These are phyloP conservation scores for Paraphaeosphaeria minitans DNA, from an alignment of 2,329 filamentous ascomycete genomes.

Conservation along the genomic window DNA sequence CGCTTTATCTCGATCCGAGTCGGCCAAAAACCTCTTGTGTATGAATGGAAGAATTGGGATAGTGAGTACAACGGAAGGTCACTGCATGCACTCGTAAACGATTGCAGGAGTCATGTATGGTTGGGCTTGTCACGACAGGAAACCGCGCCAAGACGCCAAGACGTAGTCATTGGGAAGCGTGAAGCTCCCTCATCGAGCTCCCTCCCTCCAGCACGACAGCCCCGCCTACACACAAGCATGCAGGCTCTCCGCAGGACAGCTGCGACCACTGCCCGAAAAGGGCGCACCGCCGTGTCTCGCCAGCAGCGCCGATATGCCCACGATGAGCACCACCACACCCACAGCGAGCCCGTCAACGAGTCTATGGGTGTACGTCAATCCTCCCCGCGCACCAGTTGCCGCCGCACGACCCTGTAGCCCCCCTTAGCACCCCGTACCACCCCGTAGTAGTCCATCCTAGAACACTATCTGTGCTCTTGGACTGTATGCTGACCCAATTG, in stretches of 20 bases:
- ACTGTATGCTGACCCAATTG: conserved; percentile 29
- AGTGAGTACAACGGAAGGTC: too few relatives aligned
- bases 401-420: conserved; percentile 1
- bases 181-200: conserved; percentile 36
- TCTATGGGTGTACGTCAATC: conserved; percentile 56
- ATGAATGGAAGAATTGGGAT: neutral
- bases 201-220: conserved; percentile 26
- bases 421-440: too few relatives aligned
- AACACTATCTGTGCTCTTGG: neutral
- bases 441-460: neutral
- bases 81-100: too few relatives aligned
- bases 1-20: neutral
- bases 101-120: neutral
- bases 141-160: conserved; percentile 25
- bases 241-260: conserved; percentile 53
- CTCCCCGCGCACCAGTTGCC: conserved; percentile 19
- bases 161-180: conserved; percentile 18
- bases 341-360: conserved; percentile 50
- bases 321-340: conserved; percentile 40
- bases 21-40: too few relatives aligned
- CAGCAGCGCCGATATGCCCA: conserved; percentile 51
- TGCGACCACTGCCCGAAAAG: conserved; percentile 48
- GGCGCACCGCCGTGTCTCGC: conserved; percentile 41
- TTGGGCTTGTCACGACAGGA: neutral
- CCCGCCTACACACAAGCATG: conserved; percentile 43